Evolutionary conservation across 768 basidiomycete species (phyloP), one percentile per base, ranked within the genome.

Genomic region (Glaciozyma martinii): DNA sequence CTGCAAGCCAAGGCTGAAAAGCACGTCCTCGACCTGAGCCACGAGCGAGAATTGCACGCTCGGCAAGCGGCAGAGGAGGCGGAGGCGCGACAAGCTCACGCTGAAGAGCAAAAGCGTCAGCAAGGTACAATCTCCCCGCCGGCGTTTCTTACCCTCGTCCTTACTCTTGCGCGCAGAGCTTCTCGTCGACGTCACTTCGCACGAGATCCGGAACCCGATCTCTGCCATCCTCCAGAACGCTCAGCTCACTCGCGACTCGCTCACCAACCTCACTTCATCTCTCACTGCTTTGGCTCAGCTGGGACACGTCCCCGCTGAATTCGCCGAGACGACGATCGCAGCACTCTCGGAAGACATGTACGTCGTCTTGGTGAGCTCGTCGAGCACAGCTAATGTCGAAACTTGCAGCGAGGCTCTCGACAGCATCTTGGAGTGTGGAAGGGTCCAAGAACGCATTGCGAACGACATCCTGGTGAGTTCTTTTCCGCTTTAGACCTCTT

Each of bases 141-240:
- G 7, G 23, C 44, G 4, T 5, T 6, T 18, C 44, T 18, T 5
- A 5, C 23, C 15, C 18, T 5, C 44, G 16, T 16, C 44, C 44
- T 46, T 18, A 18, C 5, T 46, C 10, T 33, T 33, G 33, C 33
- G 33, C 33, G 44, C 44, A 46, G 77, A 78, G 49, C 67, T 77
- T 21, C 65, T 77, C 50, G 75, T 78, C 62, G 77, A 78, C 56
- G 60, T 76, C 9, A 76, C 76, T 29, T 73, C 70, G 33, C 76
- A 77, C 66, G 76, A 76, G 67, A 74, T 78, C 47, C 61, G 52
- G 7, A 54, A 54, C 19, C 52, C 52, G 44, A 74, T 78, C 44
- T 74, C 72, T 3, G 77, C 76, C 4, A 76, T 78, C 32, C 62
- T 78, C 3, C 77, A 78, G 46, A 66, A 65, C 43, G 43, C 58